A percentile compares a stretch with the other conserved stretches of the same genome.
These are phyloP conservation scores for Russula virescens DNA, from an alignment of 768 basidiomycete species.

Conservation along the genomic window DNA sequence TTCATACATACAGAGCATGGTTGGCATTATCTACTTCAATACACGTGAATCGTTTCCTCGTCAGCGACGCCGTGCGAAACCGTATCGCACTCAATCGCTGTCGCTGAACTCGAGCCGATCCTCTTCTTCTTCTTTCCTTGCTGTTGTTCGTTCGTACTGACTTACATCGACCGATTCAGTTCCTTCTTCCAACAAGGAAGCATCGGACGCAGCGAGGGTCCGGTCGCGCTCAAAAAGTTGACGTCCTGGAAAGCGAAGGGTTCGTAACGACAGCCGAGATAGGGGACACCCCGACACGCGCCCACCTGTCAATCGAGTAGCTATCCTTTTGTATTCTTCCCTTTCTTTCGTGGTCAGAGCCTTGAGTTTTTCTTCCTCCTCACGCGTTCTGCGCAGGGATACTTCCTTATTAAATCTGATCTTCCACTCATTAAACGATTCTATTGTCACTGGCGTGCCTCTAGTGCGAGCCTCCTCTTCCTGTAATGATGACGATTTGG, in stretches of 20 bases:
- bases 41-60: conserved; percentile 10
- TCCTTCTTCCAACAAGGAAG: conserved; percentile 77
- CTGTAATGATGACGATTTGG: conserved; percentile 36
- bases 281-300: conserved; percentile 3
- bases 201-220: conserved; percentile 67
- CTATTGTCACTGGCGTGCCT: conserved; percentile 86
- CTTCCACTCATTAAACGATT: conserved; percentile 80
- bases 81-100: conserved; percentile 54
- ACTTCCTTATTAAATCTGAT: conserved; percentile 68
- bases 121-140: conserved; percentile 57
- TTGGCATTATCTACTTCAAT: conserved; percentile 11
- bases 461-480: conserved; percentile 82
- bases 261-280: conserved; percentile 7
- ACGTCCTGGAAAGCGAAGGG: conserved; percentile 51
- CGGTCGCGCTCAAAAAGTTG: conserved; percentile 87
- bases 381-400: conserved; percentile 48
- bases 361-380: conserved; percentile 76
- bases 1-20: conserved; percentile 7
- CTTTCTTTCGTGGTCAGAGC: conserved; percentile 70
- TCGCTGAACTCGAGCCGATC: conserved; percentile 73
- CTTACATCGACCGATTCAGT: conserved; percentile 82
- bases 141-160: conserved; percentile 70
- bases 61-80: not conserved
- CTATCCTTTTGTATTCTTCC: conserved; percentile 71
- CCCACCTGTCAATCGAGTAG: conserved; percentile 63